These are phyloP conservation scores for Fomitopsis betulina DNA, from an alignment of 1,284 basidiomycete genomes.

Conservation along the genomic window DNA sequence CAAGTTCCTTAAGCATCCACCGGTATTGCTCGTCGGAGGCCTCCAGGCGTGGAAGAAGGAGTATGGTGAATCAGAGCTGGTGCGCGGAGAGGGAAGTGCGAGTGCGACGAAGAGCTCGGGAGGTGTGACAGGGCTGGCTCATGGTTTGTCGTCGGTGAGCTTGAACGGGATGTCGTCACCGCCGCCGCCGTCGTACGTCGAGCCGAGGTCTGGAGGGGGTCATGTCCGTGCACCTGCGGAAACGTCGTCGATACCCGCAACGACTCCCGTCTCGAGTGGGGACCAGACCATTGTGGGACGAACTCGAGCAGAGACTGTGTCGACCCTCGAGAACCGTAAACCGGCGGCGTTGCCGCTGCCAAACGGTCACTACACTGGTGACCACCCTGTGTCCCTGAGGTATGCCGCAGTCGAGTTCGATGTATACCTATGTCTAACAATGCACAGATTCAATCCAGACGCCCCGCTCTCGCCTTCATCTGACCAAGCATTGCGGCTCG, in stretches of 20 bases:
- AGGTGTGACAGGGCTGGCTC: slow-evolving; percentile 8
- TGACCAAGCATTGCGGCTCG: slow-evolving; percentile 29
- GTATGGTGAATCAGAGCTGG: slow-evolving; percentile 48
- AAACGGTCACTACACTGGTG: slow-evolving; percentile 13
- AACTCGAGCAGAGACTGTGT: slow-evolving; percentile 21
- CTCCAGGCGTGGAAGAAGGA: slow-evolving; percentile 79
- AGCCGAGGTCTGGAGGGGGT: slow-evolving; percentile 11
- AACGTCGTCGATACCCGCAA: slow-evolving; percentile 19
- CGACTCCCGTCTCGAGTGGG: slow-evolving; percentile 18
- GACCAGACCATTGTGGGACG: slow-evolving; percentile 23
- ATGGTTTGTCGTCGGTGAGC: slow-evolving; percentile 12
- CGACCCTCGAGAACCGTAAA: slow-evolving; percentile 19
- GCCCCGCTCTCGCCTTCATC: slow-evolving; percentile 13
- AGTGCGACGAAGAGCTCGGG: background rate
- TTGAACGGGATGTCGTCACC: slow-evolving; percentile 17
- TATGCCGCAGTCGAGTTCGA: slow-evolving; percentile 5
- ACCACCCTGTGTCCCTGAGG: slow-evolving; percentile 20
- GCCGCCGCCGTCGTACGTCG: slow-evolving; percentile 9
- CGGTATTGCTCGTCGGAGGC: slow-evolving; percentile 85
- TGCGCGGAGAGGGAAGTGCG: slow-evolving; percentile 25
- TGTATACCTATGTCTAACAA: background rate
- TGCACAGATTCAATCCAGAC: slow-evolving; percentile 13
- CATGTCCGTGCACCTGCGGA: slow-evolving; percentile 24
- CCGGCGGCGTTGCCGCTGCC: slow-evolving; percentile 23
- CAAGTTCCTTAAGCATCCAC: slow-evolving; percentile 73